These are phyloP conservation scores for Peziza echinospora DNA, from an alignment of 495 filamentous ascomycete species.

Conservation along the genomic window DNA sequence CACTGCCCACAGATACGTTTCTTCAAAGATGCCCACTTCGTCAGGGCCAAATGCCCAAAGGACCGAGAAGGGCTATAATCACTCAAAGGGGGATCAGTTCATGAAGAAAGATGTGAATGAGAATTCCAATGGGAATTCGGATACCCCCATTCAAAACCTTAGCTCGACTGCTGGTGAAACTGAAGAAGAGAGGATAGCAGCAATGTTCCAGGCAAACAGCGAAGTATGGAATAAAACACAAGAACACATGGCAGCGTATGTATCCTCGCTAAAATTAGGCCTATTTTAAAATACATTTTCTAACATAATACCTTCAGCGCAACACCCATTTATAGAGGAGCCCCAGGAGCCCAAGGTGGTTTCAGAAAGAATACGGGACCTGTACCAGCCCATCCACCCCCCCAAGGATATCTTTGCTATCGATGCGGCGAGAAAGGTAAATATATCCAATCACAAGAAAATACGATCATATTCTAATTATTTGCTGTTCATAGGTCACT, in stretches of 20 bases:
- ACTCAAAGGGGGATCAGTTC: slow-evolving; percentile 23
- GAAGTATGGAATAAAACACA: slow-evolving; percentile 77
- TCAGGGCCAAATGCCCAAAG: slow-evolving; percentile 53
- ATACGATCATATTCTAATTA: slow-evolving; percentile 7
- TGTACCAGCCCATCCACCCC: slow-evolving; percentile 68
- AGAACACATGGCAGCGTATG: slow-evolving; percentile 80
- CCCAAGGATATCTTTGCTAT: slow-evolving; percentile 86
- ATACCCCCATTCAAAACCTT: slow-evolving; percentile 29
- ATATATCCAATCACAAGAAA: not conserved
- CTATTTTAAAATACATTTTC: slow-evolving; percentile 12
- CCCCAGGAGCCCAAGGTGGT: slow-evolving; percentile 21
- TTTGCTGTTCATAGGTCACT: slow-evolving; percentile 39
- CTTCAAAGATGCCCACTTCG: slow-evolving; percentile 84
- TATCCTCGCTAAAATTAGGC: slow-evolving; percentile 9
- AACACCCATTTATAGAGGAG: slow-evolving; percentile 36
- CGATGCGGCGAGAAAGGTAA: slow-evolving; percentile 85
- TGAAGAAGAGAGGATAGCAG: slow-evolving; percentile 76
- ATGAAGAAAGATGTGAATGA: slow-evolving; percentile 35
- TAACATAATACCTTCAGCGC: slow-evolving; percentile 28
- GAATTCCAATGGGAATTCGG: slow-evolving; percentile 25
- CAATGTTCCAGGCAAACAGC: slow-evolving; percentile 64
- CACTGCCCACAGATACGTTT: slow-evolving; percentile 83
- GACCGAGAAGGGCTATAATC: slow-evolving; percentile 25
- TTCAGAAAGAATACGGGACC: slow-evolving; percentile 40
- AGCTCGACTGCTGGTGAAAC: slow-evolving; percentile 21